Evolutionary conservation across 768 basidiomycete species (phyloP).

Genomic region (Lactifluus piperatus): DNA sequence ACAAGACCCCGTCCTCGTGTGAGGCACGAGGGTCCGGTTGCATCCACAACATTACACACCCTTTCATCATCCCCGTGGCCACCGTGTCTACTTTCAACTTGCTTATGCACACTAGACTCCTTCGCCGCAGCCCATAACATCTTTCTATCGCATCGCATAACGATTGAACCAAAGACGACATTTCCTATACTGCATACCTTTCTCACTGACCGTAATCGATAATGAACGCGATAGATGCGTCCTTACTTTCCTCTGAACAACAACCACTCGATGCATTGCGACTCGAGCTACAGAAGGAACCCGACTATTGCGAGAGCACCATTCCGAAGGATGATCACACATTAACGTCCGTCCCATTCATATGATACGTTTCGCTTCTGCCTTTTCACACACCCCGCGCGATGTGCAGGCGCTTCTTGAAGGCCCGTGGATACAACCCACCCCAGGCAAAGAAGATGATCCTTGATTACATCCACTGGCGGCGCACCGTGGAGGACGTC

Average conservation of each 20-base stretch:
- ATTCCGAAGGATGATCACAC: conserved; percentile 16
- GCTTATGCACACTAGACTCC: neutral
- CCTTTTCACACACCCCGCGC: neutral
- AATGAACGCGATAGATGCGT: conserved; percentile 11
- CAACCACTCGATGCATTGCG: conserved; percentile 11
- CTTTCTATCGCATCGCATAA: neutral
- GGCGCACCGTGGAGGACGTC: conserved; percentile 49
- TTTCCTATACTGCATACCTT: neutral
- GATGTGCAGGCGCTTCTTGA: conserved; percentile 60
- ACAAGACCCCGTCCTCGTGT: too few species aligned
- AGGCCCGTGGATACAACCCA: conserved; percentile 58
- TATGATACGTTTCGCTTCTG: too few species aligned
- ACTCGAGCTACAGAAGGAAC: conserved; percentile 9
- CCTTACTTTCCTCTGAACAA: conserved; percentile 1
- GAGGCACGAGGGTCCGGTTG: too few species aligned
- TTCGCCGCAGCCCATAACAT: neutral
- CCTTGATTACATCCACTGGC: conserved; percentile 58
- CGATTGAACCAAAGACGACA: too few species aligned
- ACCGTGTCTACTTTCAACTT: too few species aligned
- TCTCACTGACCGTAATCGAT: neutral
- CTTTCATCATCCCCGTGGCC: too few species aligned
- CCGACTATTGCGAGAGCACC: neutral
- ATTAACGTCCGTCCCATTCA: neutral
- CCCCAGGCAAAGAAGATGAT: conserved; percentile 57
- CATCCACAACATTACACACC: too few species aligned